Conservation (phyloP, 345 rosid species). For the Bruguiera sexangula region DNA sequence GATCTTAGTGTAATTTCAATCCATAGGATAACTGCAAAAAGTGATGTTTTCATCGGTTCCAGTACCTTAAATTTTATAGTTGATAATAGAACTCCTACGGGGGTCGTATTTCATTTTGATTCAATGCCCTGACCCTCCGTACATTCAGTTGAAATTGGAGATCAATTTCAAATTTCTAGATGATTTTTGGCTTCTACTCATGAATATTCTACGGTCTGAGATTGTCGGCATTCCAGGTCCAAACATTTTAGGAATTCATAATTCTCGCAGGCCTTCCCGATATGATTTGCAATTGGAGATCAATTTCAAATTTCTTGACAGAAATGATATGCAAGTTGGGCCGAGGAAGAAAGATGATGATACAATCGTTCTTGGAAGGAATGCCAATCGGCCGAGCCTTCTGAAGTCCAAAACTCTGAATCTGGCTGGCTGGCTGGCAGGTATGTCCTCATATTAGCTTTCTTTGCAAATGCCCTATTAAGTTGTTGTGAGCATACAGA, state of each 20-base stretch:
- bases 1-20: conserved; percentile 13
- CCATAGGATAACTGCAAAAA: background rate
- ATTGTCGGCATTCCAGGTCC: conserved; percentile 95
- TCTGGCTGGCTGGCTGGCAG: conserved; percentile 97
- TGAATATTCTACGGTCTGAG: conserved; percentile 37
- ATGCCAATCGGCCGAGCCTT: conserved; percentile 80
- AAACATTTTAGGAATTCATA: conserved; percentile 62
- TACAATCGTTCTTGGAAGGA: conserved; percentile 76
- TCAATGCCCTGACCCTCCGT: background rate
- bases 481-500: background rate
- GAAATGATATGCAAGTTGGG: conserved; percentile 70
- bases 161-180: background rate
- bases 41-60: background rate
- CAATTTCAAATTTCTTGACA: conserved; percentile 30
- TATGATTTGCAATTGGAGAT: conserved; percentile 15
- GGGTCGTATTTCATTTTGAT: conserved; percentile 2
- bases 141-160: background rate
- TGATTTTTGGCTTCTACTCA: conserved; percentile 39
- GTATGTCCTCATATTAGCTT: conserved; percentile 32
- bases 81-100: background rate
- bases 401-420: conserved; percentile 54
- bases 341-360: conserved; percentile 85
- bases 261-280: background rate
- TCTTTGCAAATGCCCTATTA: background rate
- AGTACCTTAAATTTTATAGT: background rate